These are phyloP conservation scores for Botrytis paeoniae DNA, from an alignment of 2,329 filamentous ascomycete genomes.

Conservation along the genomic window DNA sequence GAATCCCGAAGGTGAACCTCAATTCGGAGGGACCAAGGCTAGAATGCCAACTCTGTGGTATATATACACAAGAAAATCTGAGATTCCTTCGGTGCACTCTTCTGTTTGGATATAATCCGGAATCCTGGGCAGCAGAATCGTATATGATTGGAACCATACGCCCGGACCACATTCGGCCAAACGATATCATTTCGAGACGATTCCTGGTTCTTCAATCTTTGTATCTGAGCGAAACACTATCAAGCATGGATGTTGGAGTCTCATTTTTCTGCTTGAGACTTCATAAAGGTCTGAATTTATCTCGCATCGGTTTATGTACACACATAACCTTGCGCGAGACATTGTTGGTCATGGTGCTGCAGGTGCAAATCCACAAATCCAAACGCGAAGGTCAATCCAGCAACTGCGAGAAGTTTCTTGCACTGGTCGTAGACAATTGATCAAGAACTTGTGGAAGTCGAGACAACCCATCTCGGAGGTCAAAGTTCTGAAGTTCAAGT, in stretches of 20 bases:
- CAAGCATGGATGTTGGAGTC: not conserved
- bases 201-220: not conserved
- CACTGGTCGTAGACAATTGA: not conserved
- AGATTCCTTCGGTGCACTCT: no score
- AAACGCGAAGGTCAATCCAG: not conserved
- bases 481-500: no score
- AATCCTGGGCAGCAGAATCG: no score
- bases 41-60: not conserved
- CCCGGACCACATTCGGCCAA: not conserved
- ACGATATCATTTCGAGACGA: not conserved
- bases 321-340: no score
- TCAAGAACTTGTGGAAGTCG: no score
- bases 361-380: not conserved
- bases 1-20: not conserved
- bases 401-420: not conserved
- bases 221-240: not conserved
- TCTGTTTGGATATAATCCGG: not conserved
- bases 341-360: not conserved
- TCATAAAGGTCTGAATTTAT: not conserved
- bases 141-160: not conserved
- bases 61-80: not conserved
- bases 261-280: not conserved
- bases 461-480: not conserved
- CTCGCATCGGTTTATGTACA: no score
- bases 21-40: not conserved